phyloP scores from a whole-genome alignment of 192 early-diverging fungal genomes.

The Allomyces arbusculus region DNA sequence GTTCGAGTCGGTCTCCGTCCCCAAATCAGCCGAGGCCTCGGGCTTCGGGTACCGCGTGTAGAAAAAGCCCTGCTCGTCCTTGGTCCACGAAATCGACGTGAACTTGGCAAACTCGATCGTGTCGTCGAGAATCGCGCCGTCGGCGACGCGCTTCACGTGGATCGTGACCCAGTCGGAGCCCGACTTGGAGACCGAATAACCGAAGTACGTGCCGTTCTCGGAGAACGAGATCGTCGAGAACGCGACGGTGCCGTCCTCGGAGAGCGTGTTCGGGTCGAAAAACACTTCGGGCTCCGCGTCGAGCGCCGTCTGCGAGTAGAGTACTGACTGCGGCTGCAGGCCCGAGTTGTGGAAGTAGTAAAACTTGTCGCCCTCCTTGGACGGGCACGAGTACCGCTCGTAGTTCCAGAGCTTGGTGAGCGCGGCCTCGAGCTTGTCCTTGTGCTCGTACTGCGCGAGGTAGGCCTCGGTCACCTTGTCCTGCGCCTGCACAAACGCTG shows the following conservation, averaged over 20 bases:
- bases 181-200: slow-evolving; percentile 28
- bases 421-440: slow-evolving; percentile 13
- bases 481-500: slow-evolving; percentile 42
- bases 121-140: slow-evolving; percentile 15
- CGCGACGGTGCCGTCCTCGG: slow-evolving; percentile 32
- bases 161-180: slow-evolving; percentile 50
- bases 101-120: slow-evolving; percentile 35
- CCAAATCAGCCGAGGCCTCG: slow-evolving; percentile 17
- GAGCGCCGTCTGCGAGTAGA: slow-evolving; percentile 28
- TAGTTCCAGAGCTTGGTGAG: slow-evolving; percentile 37
- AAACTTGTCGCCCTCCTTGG: slow-evolving; percentile 33
- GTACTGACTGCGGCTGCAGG: slow-evolving; percentile 33
- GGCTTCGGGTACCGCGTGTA: slow-evolving; percentile 30
- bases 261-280: slow-evolving; percentile 31
- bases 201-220: slow-evolving; percentile 31
- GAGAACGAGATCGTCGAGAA: slow-evolving; percentile 29
- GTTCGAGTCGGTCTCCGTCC: slow-evolving; percentile 35
- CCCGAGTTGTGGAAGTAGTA: slow-evolving; percentile 45
- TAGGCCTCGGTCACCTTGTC: slow-evolving; percentile 22
- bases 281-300: slow-evolving; percentile 20
- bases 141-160: slow-evolving; percentile 17
- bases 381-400: slow-evolving; percentile 29
- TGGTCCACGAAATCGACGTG: slow-evolving; percentile 27
- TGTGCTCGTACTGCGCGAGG: slow-evolving; percentile 17
- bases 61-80: slow-evolving; percentile 52